phyloP scores from a whole-genome alignment of 495 filamentous ascomycete genomes.

The Aspergillus sparsus region DNA sequence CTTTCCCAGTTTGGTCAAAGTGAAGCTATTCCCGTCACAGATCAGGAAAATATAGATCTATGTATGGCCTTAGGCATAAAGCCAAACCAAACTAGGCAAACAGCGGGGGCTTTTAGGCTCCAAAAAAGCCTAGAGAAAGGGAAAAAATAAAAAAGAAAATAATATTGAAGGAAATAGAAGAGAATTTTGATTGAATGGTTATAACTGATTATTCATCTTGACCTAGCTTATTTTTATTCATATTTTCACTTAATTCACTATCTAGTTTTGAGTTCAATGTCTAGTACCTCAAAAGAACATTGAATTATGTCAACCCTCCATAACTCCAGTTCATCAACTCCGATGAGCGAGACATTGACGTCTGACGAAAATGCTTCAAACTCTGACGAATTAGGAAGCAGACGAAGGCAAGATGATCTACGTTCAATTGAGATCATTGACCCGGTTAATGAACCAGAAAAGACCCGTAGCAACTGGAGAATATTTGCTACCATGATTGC shows the following conservation, averaged over 20 bases:
- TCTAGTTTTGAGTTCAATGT: too few species aligned
- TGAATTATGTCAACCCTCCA: background rate
- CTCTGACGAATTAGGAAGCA: background rate
- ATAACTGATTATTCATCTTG: too few species aligned
- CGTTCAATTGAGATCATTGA: background rate
- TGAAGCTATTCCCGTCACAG: too few species aligned
- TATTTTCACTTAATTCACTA: too few species aligned
- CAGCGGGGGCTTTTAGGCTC: background rate
- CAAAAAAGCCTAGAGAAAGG: background rate
- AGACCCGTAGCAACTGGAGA: slow-evolving; percentile 25
- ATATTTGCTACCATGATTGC: slow-evolving; percentile 32
- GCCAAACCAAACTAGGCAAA: background rate
- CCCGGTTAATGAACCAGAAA: background rate
- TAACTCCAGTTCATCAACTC: background rate
- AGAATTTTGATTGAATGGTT: too few species aligned
- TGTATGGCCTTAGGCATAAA: background rate
- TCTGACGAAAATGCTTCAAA: background rate
- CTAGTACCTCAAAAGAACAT: background rate
- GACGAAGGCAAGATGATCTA: slow-evolving; percentile 2
- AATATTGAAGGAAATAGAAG: too few species aligned
- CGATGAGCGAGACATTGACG: slow-evolving; percentile 7
- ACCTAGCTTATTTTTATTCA: too few species aligned
- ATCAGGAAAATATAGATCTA: too few species aligned
- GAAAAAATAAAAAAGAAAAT: background rate
- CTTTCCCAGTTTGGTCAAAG: too few species aligned